Evolutionary conservation across 495 filamentous ascomycete species (phyloP).

Genomic region (Talaromyces stipitatus): DNA sequence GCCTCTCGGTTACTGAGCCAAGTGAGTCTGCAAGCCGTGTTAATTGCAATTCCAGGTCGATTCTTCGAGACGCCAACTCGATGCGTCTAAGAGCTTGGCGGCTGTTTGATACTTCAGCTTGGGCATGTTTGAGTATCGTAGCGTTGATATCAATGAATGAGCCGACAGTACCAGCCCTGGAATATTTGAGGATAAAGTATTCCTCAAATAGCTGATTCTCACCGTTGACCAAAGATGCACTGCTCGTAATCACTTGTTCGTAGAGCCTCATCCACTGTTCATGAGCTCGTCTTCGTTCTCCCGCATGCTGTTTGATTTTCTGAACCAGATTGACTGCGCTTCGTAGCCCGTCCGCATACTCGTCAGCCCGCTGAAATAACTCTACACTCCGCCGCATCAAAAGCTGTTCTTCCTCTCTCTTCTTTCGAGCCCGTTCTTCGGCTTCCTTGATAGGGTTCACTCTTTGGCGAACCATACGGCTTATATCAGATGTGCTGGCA

Average conservation of each 20-base stretch:
- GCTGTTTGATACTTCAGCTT: not conserved
- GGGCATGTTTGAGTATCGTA: not conserved
- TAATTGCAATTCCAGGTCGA: not conserved
- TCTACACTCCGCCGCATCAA: not conserved
- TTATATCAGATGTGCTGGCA: constrained; percentile 5
- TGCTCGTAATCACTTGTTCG: not conserved
- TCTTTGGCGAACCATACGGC: constrained; percentile 3
- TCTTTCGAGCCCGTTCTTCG: not conserved
- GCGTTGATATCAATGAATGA: not conserved
- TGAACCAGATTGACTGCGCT: not conserved
- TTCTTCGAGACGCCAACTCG: not conserved
- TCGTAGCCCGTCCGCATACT: not conserved
- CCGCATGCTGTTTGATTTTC: not conserved
- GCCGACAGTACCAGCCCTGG: not conserved
- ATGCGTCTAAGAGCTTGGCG: constrained; percentile 1
- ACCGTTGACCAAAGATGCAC: not conserved
- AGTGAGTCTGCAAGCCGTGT: not conserved
- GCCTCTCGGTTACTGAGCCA: not conserved
- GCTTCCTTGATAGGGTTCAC: not conserved
- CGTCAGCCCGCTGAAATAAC: not conserved
- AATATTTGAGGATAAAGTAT: not conserved
- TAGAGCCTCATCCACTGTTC: not conserved
- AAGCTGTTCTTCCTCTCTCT: not conserved
- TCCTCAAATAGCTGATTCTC: not conserved
- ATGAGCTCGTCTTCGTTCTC: not conserved